Conservation (phyloP, 305 asterid species). For the Vinca major region DNA sequence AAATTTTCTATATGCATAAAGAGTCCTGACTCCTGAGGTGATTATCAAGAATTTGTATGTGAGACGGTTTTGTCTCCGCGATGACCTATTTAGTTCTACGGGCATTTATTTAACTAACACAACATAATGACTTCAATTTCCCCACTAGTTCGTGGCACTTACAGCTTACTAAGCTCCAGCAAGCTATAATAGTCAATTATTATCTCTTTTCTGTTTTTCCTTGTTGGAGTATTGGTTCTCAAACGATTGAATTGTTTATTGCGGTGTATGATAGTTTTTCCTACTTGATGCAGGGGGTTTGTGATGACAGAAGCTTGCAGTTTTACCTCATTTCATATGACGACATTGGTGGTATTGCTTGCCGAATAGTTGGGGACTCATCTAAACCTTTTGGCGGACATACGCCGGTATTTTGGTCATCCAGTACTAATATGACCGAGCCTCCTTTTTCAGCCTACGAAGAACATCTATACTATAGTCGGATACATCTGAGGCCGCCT, state of each 20-base stretch:
- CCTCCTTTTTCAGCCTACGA: constrained; percentile 69
- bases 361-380: constrained; percentile 70
- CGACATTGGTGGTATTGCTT: constrained; percentile 74
- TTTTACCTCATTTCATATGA: constrained; percentile 75
- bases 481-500: constrained; percentile 52
- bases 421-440: constrained; percentile 38
- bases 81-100: neutral
- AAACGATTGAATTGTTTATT: neutral
- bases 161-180: neutral
- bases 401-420: constrained; percentile 75
- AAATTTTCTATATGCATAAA: neutral
- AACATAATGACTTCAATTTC: neutral
- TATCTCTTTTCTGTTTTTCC: neutral
- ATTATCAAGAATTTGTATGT: neutral
- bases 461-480: constrained; percentile 41
- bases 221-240: neutral
- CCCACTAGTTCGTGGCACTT: neutral
- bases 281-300: constrained; percentile 52
- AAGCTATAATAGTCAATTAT: neutral
- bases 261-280: constrained; percentile 9
- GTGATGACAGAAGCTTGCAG: constrained; percentile 59
- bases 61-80: neutral
- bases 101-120: neutral
- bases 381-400: constrained; percentile 33
- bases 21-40: constrained; percentile 1